These are phyloP conservation scores for Xenoacremonium recifei DNA, from an alignment of 2,329 filamentous ascomycete genomes.

Conservation along the genomic window DNA sequence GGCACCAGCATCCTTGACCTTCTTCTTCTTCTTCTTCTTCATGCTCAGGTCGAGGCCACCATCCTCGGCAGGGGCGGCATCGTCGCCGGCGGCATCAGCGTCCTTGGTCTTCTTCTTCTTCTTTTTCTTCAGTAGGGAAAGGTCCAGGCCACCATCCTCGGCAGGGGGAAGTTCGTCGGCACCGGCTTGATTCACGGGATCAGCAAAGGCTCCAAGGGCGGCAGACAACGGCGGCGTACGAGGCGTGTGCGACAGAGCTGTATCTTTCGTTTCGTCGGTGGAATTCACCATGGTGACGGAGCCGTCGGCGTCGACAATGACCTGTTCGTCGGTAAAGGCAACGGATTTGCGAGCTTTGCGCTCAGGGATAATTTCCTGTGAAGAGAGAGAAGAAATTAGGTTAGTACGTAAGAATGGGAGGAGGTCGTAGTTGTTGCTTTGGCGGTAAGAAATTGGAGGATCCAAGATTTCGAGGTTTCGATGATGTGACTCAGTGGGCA, in stretches of 20 bases:
- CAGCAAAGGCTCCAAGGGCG: conserved; percentile 56
- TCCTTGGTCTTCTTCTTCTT: conserved; percentile 56
- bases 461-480: background rate
- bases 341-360: conserved; percentile 88
- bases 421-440: background rate
- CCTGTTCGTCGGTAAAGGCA: conserved; percentile 83
- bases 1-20: conserved; percentile 54
- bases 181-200: conserved; percentile 40
- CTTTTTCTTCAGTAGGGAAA: conserved; percentile 83
- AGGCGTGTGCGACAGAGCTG: conserved; percentile 75
- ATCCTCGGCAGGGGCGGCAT: conserved; percentile 44
- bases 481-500: background rate
- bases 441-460: too few species aligned
- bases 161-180: conserved; percentile 45
- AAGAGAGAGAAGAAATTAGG: conserved; percentile 16
- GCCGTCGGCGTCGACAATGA: conserved; percentile 87
- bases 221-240: conserved; percentile 61
- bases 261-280: conserved; percentile 73
- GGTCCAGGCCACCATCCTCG: conserved; percentile 54
- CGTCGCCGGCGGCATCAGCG: conserved; percentile 43
- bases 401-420: background rate
- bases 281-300: conserved; percentile 75
- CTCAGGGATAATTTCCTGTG: conserved; percentile 37
- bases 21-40: conserved; percentile 79
- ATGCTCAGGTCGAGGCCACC: conserved; percentile 56